Base-by-base conservation (phyloP, 2,329 filamentous ascomycete species). In the Cadophora sp. region DNA sequence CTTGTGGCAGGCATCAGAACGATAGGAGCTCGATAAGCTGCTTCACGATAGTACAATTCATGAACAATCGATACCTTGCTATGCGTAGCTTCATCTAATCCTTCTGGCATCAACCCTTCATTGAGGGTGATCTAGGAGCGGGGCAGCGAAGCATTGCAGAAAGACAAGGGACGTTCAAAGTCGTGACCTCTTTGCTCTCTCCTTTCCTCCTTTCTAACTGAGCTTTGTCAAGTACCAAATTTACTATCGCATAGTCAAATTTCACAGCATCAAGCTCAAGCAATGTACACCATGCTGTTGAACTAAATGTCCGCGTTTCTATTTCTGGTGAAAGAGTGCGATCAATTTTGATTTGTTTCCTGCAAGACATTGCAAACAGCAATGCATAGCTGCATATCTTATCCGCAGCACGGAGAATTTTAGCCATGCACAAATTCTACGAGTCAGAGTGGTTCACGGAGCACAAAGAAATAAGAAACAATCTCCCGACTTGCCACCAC, bases 401-500 rank as follows among this genome's bases (percentile, higher is more conserved):
- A 58, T 46, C 29, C 34, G 22, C 43, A 59, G 11, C 24, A 24
- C 63, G 63, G 63, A 50, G 63, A 48, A 31, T 59, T n/a, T 59
- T 50, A 29, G 31, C 40, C 16, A 19, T 48, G 40, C 53, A 65
- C 27, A 62, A 64, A 64, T 64, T 64, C 66, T 61, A 68, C 62
- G 61, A 58, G 58, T 62, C 40, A 48, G 26, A 26, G 40, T 53
- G 34, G 46, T 22, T 53, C 51, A 29, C 8, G 48, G 4, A 37
- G 59, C 40, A 46, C 37, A 48, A n/a, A 27, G 59, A 31, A 48
- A 50, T n/a, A 22, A 62, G 58, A 46, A 61, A 61, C 58, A 61
- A 62, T 31, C 56, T 24, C 46, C 40, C 24, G 59, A 48, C 40
- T 61, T 64, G 66, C 46, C 43, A 26, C 46, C 43, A 26, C 55